Evolutionary conservation across 192 early-diverging fungal genomes (phyloP).

Genomic region (Coemansia sp.): DNA sequence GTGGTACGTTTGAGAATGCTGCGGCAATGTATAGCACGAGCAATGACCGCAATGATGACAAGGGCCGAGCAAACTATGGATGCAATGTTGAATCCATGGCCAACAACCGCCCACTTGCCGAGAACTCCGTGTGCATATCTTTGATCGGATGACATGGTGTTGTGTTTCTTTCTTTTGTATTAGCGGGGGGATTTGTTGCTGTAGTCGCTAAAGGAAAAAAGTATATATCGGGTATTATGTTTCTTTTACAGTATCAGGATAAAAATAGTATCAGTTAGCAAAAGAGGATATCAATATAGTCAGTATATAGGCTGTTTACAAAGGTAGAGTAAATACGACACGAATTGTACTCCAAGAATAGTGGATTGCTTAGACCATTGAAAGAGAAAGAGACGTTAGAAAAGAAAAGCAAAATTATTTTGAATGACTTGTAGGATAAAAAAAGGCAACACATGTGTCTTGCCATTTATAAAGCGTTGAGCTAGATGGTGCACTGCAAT

Average conservation of each 20-base stretch:
- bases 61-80: slow-evolving; percentile 33
- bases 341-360: neutral
- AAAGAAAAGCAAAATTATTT: neutral
- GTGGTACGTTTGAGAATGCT: slow-evolving; percentile 10
- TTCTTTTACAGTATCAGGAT: neutral
- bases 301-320: neutral
- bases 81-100: slow-evolving; percentile 40
- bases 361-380: neutral
- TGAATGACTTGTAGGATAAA: neutral
- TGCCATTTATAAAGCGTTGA: neutral
- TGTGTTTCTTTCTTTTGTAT: neutral
- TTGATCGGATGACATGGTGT: slow-evolving; percentile 11
- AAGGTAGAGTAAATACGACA: neutral
- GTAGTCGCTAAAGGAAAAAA: no score
- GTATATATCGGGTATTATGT: neutral
- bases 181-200: neutral
- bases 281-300: no score
- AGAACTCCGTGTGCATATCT: slow-evolving; percentile 32
- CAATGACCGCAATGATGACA: slow-evolving; percentile 26
- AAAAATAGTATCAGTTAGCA: neutral
- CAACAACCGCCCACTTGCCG: slow-evolving; percentile 47
- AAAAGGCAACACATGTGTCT: neutral
- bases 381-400: neutral
- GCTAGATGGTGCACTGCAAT: neutral
- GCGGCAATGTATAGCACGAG: slow-evolving; percentile 8